Evolutionary conservation across 805 yeast genomes (phyloP), one percentile per base, ranked within the genome.

Genomic region (Candida krabiensis): DNA sequence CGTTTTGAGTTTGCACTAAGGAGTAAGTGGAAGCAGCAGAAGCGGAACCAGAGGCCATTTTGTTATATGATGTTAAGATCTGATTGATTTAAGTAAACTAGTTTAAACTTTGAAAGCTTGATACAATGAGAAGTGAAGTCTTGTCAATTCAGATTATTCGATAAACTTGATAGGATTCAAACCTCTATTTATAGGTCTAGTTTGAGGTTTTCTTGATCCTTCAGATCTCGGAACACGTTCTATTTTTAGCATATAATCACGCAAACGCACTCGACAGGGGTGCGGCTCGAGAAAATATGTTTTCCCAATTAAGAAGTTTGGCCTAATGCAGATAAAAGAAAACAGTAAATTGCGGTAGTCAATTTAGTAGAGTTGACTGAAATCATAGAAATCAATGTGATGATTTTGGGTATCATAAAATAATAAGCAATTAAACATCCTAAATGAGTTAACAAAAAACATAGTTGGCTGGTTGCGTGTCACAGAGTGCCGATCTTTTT

Each of bases 41-140:
- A 9, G 51, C 41, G 35, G 49, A 24, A 9, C 50, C 41, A 33
- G 54, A 52, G 35, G 55, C 43, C 44, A 51, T 50, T 35, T 40
- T 40, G 19, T 30, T 29, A 7, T 8, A 29, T n/a, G 13, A 9
- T 8, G 17, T 29, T 9, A 16, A 9, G n/a, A 13, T 18, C n/a
- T 18, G 9, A 7, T 25, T 27, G 11, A 16, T 12, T 23, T 16
- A n/a, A n/a, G n/a, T n/a, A n/a, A n/a, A n/a, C n/a, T n/a, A n/a
- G n/a, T n/a, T n/a, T n/a, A n/a, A n/a, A n/a, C n/a, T n/a, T n/a
- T n/a, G n/a, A n/a, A n/a, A n/a, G n/a, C n/a, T n/a, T n/a, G n/a
- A n/a, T n/a, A n/a, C n/a, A n/a, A n/a, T n/a, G n/a, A n/a, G n/a
- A n/a, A n/a, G n/a, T n/a, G n/a, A n/a, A n/a, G n/a, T n/a, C n/a